Evolutionary conservation across 805 yeast species (phyloP).

Genomic region (Candida oleophila): DNA sequence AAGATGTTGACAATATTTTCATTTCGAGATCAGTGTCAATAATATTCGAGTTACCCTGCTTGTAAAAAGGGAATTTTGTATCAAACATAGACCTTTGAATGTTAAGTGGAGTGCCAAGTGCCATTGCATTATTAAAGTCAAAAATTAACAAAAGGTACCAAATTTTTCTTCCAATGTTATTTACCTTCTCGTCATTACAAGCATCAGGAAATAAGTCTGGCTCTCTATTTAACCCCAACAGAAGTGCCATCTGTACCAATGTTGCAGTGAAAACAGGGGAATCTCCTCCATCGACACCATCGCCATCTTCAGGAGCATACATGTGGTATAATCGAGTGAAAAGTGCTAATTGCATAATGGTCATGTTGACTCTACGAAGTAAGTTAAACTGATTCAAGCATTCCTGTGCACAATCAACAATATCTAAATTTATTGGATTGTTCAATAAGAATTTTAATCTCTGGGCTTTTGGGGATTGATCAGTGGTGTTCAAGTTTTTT

Average conservation of each 20-base stretch:
- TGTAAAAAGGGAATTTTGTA: conserved; percentile 43
- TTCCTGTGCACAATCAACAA: conserved; percentile 27
- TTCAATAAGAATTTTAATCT: conserved; percentile 24
- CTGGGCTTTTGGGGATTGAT: conserved; percentile 22
- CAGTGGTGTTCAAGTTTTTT: conserved; percentile 19
- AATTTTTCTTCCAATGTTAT: conserved; percentile 54
- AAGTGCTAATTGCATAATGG: conserved; percentile 54
- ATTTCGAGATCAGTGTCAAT: conserved; percentile 9
- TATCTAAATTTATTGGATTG: conserved; percentile 31
- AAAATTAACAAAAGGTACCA: conserved; percentile 52
- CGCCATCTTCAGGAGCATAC: conserved; percentile 55
- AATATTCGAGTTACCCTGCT: conserved; percentile 8
- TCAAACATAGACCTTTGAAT: conserved; percentile 42
- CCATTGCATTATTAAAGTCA: conserved; percentile 44
- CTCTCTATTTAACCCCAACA: conserved; percentile 68
- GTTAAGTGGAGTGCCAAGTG: conserved; percentile 44
- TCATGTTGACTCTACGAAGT: conserved; percentile 42
- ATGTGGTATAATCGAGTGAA: conserved; percentile 50
- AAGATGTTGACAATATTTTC: conserved; percentile 4
- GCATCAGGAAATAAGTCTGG: conserved; percentile 47
- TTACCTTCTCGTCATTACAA: conserved; percentile 18
- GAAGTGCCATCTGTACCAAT: conserved; percentile 63
- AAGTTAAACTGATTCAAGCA: conserved; percentile 38
- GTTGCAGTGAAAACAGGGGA: conserved; percentile 55
- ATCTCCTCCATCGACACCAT: conserved; percentile 57